Evolutionary conservation across 495 filamentous ascomycete species (phyloP).

Genomic region (Penicillium subrubescens): DNA sequence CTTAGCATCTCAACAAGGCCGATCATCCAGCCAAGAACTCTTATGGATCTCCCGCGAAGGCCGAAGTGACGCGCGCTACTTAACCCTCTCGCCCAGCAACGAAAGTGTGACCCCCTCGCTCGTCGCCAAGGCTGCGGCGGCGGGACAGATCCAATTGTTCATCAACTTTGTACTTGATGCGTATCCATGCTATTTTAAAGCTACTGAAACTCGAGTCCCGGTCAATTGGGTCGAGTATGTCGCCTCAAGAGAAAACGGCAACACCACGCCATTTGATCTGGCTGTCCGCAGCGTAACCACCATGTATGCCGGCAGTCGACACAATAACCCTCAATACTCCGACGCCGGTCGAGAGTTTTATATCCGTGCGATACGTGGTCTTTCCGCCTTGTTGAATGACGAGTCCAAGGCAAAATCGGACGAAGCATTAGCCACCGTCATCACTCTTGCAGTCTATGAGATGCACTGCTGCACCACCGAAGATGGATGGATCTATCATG

Average conservation of each 20-base stretch:
- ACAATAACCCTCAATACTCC: slow-evolving; percentile 23
- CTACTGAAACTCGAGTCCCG: slow-evolving; percentile 28
- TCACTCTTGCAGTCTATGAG: slow-evolving; percentile 39
- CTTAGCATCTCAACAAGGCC: slow-evolving; percentile 1
- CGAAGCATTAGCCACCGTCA: slow-evolving; percentile 29
- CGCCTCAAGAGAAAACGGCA: slow-evolving; percentile 14
- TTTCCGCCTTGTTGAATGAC: slow-evolving; percentile 18
- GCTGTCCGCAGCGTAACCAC: slow-evolving; percentile 31
- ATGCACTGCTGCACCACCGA: slow-evolving; percentile 35
- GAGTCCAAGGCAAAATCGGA: slow-evolving; percentile 30
- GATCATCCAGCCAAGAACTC: slow-evolving; percentile 3
- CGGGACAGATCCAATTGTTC: slow-evolving; percentile 31
- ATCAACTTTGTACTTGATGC: slow-evolving; percentile 30
- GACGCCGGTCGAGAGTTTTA: slow-evolving; percentile 27
- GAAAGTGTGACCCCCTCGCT: slow-evolving; percentile 30
- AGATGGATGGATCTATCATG: slow-evolving; percentile 40
- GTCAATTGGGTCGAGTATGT: slow-evolving; percentile 37
- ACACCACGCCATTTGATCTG: slow-evolving; percentile 28
- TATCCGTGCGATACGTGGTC: slow-evolving; percentile 24
- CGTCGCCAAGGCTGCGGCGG: slow-evolving; percentile 23
- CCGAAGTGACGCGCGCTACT: slow-evolving; percentile 11
- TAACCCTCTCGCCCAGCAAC: slow-evolving; percentile 20
- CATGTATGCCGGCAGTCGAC: slow-evolving; percentile 28
- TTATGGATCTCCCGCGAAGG: slow-evolving; percentile 2
- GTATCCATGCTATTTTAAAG: slow-evolving; percentile 34